Evolutionary conservation across 116 monocot genomes (phyloP), one percentile per base, ranked within the genome.

Genomic region (Iris pallida): DNA sequence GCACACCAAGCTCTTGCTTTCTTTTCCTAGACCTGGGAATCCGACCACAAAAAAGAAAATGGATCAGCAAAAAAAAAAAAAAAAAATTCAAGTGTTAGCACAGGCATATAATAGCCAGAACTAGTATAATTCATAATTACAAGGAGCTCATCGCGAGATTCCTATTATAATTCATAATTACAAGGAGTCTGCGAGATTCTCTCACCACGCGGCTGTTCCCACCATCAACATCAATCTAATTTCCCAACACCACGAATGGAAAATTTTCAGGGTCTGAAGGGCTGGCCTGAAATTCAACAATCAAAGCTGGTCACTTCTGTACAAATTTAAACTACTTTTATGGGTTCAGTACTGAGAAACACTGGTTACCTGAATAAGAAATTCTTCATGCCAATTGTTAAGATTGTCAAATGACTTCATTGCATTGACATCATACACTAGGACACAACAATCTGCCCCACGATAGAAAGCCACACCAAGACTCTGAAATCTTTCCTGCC

Each of bases 1-100:
- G 88, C 85, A 78, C 94, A 95, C 94, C 94, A 95, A 12, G 94
- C 90, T 66, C 62, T 95, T 3, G 88, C 88, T 40, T 95, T 90
- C 73, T 95, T 94, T 70, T 95, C 88, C 7, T 90, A 90, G 16
- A 95, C 90, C 90, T 95, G 75, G 7, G 52, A 66, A 73, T 0
- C 18, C 15, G 14, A 59, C 4, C 9, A 5, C 5, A 48, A 40
- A 48, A 9, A 48, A 48, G 47, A 48, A 48, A 48, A 48, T 48
- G 9, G 9, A 48, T 9, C 47, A 48, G 7, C 47, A 48, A 48
- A 48, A 48, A 54, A 53, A 60, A 5, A 55, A 61, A 30, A 5
- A 53, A 42, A 12, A 3, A 68, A 47, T 49, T 9, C 44, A 55
- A 51, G n/a, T n/a, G n/a, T n/a, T n/a, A n/a, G n/a, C n/a, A n/a